Percentiles rank a stretch among this genome's conserved stretches.
These are phyloP conservation scores for Cyberlindnera americana DNA, from an alignment of 805 yeast species.

Conservation along the genomic window DNA sequence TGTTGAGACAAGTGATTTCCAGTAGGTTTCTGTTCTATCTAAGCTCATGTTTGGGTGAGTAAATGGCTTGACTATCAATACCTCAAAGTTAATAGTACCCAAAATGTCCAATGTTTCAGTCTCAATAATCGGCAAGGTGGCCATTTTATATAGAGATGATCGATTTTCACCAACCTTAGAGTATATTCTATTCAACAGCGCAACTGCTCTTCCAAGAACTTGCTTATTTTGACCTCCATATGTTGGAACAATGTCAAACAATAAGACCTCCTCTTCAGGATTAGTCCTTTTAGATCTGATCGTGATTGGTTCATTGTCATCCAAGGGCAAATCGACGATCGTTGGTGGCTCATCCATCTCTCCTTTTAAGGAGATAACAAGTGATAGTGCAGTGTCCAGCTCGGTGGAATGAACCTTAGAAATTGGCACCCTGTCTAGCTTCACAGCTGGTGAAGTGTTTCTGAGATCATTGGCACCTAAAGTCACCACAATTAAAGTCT, in stretches of 20 bases:
- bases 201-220: slow-evolving; percentile 82
- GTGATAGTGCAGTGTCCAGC: slow-evolving; percentile 81
- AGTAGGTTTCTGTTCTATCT: slow-evolving; percentile 72
- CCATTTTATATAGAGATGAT: slow-evolving; percentile 59
- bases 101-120: slow-evolving; percentile 65
- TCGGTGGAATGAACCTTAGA: slow-evolving; percentile 77
- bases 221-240: slow-evolving; percentile 51
- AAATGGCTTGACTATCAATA: slow-evolving; percentile 68
- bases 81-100: slow-evolving; percentile 76
- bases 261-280: slow-evolving; percentile 53
- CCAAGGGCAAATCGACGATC: slow-evolving; percentile 75
- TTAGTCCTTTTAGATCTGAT: slow-evolving; percentile 54
- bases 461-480: slow-evolving; percentile 84
- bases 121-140: slow-evolving; percentile 76
- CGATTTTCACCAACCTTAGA: slow-evolving; percentile 66
- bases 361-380: slow-evolving; percentile 47
- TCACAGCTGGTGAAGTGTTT: slow-evolving; percentile 53
- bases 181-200: slow-evolving; percentile 55
- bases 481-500: slow-evolving; percentile 73
- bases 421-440: slow-evolving; percentile 69
- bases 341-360: slow-evolving; percentile 43
- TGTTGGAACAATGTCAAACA: slow-evolving; percentile 88
- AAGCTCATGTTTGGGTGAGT: slow-evolving; percentile 62
- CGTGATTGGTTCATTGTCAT: slow-evolving; percentile 71
- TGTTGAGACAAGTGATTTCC: slow-evolving; percentile 86